A percentile compares a stretch with the other conserved stretches of the same genome.
Evolutionary conservation across 2,329 filamentous ascomycete genomes (phyloP).

Genomic region (Tympanopsis confertula): DNA sequence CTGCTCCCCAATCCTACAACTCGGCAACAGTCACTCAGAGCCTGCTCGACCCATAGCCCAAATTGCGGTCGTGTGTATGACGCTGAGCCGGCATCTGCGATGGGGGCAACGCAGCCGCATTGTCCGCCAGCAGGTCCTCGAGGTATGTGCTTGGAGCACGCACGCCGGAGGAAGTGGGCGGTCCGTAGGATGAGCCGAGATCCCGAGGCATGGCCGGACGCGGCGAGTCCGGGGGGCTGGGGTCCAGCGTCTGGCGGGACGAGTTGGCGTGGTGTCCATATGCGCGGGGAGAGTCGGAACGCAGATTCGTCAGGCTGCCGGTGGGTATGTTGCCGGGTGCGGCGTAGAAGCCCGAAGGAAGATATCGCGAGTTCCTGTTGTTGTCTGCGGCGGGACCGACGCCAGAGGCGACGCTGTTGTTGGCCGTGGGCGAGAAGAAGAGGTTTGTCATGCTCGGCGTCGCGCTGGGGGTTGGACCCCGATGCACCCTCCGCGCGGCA

Average conservation of each 20-base stretch:
- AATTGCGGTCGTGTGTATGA: no score
- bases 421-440: constrained; percentile 92
- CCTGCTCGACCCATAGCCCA: no score
- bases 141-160: constrained; percentile 80
- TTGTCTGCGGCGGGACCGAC: constrained; percentile 35
- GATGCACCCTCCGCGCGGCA: constrained; percentile 35
- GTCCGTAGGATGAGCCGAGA: constrained; percentile 35
- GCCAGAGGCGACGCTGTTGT: constrained; percentile 40
- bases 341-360: constrained; percentile 86
- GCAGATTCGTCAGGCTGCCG: constrained; percentile 50
- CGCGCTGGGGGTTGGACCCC: constrained; percentile 37
- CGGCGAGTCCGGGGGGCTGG: constrained; percentile 57
- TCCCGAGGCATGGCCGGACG: constrained; percentile 31
- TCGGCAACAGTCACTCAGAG: no score
- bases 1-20: no score
- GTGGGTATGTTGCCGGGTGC: constrained; percentile 40
- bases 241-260: constrained; percentile 28
- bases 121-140: constrained; percentile 77
- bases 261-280: no score
- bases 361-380: constrained; percentile 66
- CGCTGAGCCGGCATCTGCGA: no score
- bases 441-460: constrained; percentile 58
- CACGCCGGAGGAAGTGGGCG: constrained; percentile 57
- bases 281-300: constrained; percentile 44
- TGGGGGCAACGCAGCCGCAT: constrained; percentile 41